A percentile compares a stretch with the other conserved stretches of the same genome.
These are phyloP conservation scores for Tetraselmis striata DNA, from an alignment of 139 green algal genomes.

Conservation along the genomic window DNA sequence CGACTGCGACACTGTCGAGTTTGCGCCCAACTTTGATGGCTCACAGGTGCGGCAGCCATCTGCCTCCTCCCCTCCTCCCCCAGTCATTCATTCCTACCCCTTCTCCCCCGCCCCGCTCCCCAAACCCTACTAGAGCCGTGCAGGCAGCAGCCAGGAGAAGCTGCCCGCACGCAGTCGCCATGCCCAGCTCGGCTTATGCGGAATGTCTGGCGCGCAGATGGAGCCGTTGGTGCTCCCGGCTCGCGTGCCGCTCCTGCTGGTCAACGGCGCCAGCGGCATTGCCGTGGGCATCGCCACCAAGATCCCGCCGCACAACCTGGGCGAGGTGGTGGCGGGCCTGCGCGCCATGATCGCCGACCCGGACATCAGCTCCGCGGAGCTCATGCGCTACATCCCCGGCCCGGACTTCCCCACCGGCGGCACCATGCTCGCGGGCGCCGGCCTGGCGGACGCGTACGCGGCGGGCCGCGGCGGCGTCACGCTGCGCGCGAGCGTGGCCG, in stretches of 20 bases:
- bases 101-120: neutral
- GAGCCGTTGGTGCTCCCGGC: conserved; percentile 90
- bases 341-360: conserved; percentile 74
- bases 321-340: conserved; percentile 79
- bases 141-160: neutral
- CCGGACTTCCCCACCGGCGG: conserved; percentile 95
- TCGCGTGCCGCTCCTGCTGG: conserved; percentile 78
- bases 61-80: neutral
- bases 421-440: neutral
- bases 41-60: conserved; percentile 38
- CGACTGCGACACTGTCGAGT: conserved; percentile 73
- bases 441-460: conserved; percentile 53
- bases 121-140: neutral
- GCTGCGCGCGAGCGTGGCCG: conserved; percentile 53
- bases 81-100: neutral
- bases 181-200: too few species aligned
- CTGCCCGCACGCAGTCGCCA: too few species aligned
- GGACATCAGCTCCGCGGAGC: conserved; percentile 54
- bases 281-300: conserved; percentile 93
- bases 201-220: conserved; percentile 42
- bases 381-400: conserved; percentile 79
- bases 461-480: conserved; percentile 64
- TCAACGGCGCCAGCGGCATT: conserved; percentile 92
- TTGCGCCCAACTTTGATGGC: conserved; percentile 75
- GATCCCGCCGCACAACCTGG: conserved; percentile 95